Conservation (phyloP, 106 monocot species). For the Iris macrosiphon region DNA sequence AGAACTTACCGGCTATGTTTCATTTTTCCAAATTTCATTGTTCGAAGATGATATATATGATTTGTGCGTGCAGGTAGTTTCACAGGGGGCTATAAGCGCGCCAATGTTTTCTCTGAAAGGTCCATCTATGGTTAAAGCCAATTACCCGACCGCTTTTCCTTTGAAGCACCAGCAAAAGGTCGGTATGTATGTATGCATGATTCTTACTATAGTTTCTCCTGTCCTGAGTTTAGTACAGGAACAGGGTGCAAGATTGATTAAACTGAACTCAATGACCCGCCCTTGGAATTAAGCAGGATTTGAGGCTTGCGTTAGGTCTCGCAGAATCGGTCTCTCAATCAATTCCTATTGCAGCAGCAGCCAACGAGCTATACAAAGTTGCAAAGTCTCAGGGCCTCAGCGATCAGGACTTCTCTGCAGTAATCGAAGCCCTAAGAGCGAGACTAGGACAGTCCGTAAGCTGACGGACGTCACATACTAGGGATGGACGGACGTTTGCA, state of each 20-base stretch:
- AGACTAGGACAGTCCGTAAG: slow-evolving; percentile 8
- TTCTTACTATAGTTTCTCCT: slow-evolving; percentile 1
- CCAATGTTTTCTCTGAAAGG: slow-evolving; percentile 91
- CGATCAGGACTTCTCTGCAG: slow-evolving; percentile 87
- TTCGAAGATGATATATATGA: not conserved
- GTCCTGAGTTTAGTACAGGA: not conserved
- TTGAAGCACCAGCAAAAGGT: slow-evolving; percentile 98
- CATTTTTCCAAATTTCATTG: not conserved
- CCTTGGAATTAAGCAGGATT: too few relatives aligned
- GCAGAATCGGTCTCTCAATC: slow-evolving; percentile 80
- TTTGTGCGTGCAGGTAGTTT: slow-evolving; percentile 49
- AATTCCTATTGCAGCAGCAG: slow-evolving; percentile 69
- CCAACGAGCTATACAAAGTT: slow-evolving; percentile 87
- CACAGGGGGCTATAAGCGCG: slow-evolving; percentile 85
- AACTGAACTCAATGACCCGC: not conserved
- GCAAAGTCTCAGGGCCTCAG: slow-evolving; percentile 78
- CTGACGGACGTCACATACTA: too few relatives aligned
- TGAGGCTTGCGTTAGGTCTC: slow-evolving; percentile 76
- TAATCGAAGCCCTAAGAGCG: slow-evolving; percentile 64
- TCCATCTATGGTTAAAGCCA: slow-evolving; percentile 73
- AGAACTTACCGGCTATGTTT: not conserved
- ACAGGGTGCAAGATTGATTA: not conserved
- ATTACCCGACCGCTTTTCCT: slow-evolving; percentile 77
- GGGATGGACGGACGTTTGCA: too few relatives aligned
- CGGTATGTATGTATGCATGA: too few relatives aligned